Conservation (phyloP, 2,329 filamentous ascomycete species). For the Fusarium cicatricum region DNA sequence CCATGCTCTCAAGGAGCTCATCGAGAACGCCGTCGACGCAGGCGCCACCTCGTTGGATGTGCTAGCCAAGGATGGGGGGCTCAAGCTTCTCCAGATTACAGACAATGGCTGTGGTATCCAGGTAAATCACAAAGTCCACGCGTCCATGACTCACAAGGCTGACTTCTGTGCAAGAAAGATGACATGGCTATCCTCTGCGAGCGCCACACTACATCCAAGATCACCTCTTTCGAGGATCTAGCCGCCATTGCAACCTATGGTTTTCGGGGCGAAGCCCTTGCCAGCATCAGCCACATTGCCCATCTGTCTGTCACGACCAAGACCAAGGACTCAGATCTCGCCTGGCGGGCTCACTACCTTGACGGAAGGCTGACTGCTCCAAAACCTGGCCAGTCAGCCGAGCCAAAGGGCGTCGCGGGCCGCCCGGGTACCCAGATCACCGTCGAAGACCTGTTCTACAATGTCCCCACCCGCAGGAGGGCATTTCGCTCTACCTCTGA, state of each 20-base stretch:
- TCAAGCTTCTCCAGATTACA: slow-evolving; percentile 95
- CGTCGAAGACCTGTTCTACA: slow-evolving; percentile 97
- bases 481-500: slow-evolving; percentile 93
- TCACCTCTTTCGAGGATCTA: slow-evolving; percentile 92
- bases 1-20: slow-evolving; percentile 93
- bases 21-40: slow-evolving; percentile 98
- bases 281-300: slow-evolving; percentile 98
- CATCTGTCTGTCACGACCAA: slow-evolving; percentile 95
- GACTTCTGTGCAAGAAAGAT: slow-evolving; percentile 69
- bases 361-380: slow-evolving; percentile 81
- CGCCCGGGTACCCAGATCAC: slow-evolving; percentile 93
- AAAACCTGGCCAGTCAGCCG: slow-evolving; percentile 86
- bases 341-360: slow-evolving; percentile 89
- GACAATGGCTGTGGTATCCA: slow-evolving; percentile 97
- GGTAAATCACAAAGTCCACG: slow-evolving; percentile 54
- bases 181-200: slow-evolving; percentile 93
- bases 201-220: slow-evolving; percentile 95
- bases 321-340: slow-evolving; percentile 85
- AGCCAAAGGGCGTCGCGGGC: slow-evolving; percentile 88
- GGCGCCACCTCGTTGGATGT: slow-evolving; percentile 92
- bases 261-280: slow-evolving; percentile 95
- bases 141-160: slow-evolving; percentile 9
- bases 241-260: slow-evolving; percentile 92
- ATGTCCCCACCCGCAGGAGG: slow-evolving; percentile 84
- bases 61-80: slow-evolving; percentile 90